Percentiles rank a stretch among this genome's conserved stretches.
Evolutionary conservation across 345 rosid genomes (phyloP).

Genomic region (Schrenkiella parvula): DNA sequence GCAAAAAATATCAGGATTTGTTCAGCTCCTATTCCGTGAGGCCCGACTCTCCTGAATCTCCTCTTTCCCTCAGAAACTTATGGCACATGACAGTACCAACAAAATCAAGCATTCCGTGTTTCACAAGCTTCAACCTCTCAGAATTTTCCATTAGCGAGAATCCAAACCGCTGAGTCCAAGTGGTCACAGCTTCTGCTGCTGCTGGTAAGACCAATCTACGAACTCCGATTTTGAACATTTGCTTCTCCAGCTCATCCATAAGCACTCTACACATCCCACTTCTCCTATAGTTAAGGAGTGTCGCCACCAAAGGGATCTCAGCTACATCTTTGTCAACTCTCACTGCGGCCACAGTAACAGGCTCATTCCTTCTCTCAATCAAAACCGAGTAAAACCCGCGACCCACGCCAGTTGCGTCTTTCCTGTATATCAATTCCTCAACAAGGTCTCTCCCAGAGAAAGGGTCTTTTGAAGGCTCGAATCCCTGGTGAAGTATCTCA

Average conservation of each 20-base stretch:
- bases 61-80: conserved; percentile 15
- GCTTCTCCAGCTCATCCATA: conserved; percentile 58
- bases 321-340: conserved; percentile 62
- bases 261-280: conserved; percentile 61
- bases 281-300: conserved; percentile 43
- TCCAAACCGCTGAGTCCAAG: conserved; percentile 48
- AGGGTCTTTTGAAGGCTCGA: conserved; percentile 52
- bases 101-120: conserved; percentile 34
- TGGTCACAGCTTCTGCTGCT: conserved; percentile 22
- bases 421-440: conserved; percentile 47
- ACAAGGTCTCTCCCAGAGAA: conserved; percentile 54
- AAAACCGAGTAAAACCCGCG: conserved; percentile 58
- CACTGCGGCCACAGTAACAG: conserved; percentile 51
- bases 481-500: conserved; percentile 68
- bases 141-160: conserved; percentile 33
- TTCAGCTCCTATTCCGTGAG: conserved; percentile 1
- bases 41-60: conserved; percentile 9
- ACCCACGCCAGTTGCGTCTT: neutral
- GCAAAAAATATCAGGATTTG: neutral
- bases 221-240: conserved; percentile 45
- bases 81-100: conserved; percentile 44
- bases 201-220: conserved; percentile 42
- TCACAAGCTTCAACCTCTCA: conserved; percentile 23
- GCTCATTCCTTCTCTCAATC: conserved; percentile 48
- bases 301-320: conserved; percentile 69